Evolutionary conservation across 495 filamentous ascomycete species (phyloP), one percentile per base, ranked within the genome.

Genomic region (Alectoria sarmentosa): DNA sequence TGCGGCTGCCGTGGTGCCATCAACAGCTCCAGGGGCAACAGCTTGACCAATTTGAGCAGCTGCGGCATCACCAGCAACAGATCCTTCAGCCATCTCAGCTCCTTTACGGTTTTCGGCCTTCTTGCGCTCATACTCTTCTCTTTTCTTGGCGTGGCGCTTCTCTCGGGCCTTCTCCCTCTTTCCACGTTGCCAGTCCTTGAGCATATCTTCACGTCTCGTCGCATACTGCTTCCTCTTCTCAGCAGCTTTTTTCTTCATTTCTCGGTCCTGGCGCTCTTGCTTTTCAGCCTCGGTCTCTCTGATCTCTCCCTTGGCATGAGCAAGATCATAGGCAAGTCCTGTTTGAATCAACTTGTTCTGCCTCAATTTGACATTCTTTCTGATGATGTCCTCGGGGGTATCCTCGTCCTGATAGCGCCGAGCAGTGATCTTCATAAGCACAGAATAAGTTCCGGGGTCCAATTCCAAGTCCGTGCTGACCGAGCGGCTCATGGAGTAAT

Each of bases 301-400:
- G 30, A 87, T 77, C 28, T 86, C 81, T 23, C 87, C 88, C 73
- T 92, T 92, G 42, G 85, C 86, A 70, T 95, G 90, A 6, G 92
- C 90, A 14, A 93, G 75, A 70, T 96, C 92, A 64, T 96, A 95
- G 7, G 87, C 86, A 36, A 88, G 81, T 6, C 90, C 92, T 28
- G 93, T 86, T 63, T 89, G 86, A 4, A 92, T 82, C 3, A 97
- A 79, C 73, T 97, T 97, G 56, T 92, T 90, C 36, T 91, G 86
- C 32, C 84, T 80, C 1, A 72, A 71, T 46, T 81, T 79, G 32
- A 86, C 88, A 61, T 86, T 81, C 5, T 79, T 76, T 36, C 83
- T 81, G 11, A 95, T 83, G 8, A 86, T 84, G 1, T 90, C 83
- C 67, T 92, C 88, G 19, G 88, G 82, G 4, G 84, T 82, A 23